Evolutionary conservation across 192 early-diverging fungal genomes (phyloP), one percentile per base, ranked within the genome.

Genomic region (Backusella tuberculispora): DNA sequence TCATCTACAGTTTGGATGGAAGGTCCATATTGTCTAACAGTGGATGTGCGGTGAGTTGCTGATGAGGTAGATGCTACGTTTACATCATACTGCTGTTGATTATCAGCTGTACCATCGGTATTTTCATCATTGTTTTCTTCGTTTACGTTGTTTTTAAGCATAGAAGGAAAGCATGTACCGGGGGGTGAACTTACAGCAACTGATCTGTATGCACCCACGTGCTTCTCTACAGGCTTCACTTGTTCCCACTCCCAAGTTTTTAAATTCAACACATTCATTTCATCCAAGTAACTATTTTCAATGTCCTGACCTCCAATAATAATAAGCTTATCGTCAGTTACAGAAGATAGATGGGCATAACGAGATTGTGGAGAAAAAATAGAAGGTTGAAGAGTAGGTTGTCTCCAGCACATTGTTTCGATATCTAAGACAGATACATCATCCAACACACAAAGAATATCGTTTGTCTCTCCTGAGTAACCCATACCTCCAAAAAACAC

Each of bases 401-500:
- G 65, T 37, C 85, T 83, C 93, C 93, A 95, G n/a, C 83, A 82
- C 26, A 91, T 88, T 7, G 85, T 79, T 37, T 88, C 86, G 46
- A 95, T 76, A 75, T 95, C 89, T 42, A 92, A 87, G 4, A 93
- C 85, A 1, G 85, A 83, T 10, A 93, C 76, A 56, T 95, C 93
- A 72, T 90, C 90, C 41, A 93, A 88, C 10, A 93, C 88, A 68
- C 85, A 82, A 38, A 90, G 74, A 44, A 85, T 84, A 74, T 93
- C 89, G 56, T 83, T 34, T 71, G 85, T 69, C 45, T 75, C 56
- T 71, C 79, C 73, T 69, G 91, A 78, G 77, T 90, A 86, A 6
- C 93, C 92, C 93, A 95, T 95, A 7, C 93, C 93, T 44, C 93
- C 93, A 84, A 93, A 95, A 38, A 92, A 85, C 7, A 93, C 80